Percentiles rank a stretch among this genome's conserved stretches.
Conservation (phyloP, 1,284 basidiomycete genomes). For the Farysia itapuensis region DNA sequence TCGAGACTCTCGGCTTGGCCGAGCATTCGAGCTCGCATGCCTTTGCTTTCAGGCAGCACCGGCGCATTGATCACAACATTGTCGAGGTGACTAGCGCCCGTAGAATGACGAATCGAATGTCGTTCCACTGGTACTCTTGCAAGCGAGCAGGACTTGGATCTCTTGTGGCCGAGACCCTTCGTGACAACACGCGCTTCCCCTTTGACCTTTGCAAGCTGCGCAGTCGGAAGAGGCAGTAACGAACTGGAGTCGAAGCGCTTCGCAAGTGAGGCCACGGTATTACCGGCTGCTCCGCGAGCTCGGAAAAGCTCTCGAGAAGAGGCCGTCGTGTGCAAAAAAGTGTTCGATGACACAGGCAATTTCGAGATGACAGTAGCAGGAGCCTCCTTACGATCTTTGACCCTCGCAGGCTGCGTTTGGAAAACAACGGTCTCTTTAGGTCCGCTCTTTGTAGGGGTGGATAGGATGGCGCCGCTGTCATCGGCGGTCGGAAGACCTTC, state of each 20-base stretch:
- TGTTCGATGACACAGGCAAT: no score
- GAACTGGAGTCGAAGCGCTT: slow-evolving; percentile 26
- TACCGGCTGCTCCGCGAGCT: slow-evolving; percentile 2
- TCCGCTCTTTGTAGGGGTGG: no score
- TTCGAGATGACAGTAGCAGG: no score
- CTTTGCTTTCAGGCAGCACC: neutral
- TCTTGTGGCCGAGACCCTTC: slow-evolving; percentile 15
- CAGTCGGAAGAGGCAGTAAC: slow-evolving; percentile 13
- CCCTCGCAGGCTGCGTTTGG: no score
- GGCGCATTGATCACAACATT: neutral
- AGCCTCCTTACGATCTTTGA: no score
- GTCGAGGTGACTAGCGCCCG: neutral
- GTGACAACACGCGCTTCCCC: neutral
- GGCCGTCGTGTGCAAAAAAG: no score
- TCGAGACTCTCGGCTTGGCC: neutral
- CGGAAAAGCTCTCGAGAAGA: no score
- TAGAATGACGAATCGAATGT: neutral
- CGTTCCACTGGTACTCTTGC: neutral
- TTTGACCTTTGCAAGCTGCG: neutral
- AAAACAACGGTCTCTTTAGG: no score
- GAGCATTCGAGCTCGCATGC: neutral
- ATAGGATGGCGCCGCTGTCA: neutral
- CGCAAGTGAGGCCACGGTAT: slow-evolving; percentile 26
- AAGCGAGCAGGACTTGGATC: slow-evolving; percentile 13
- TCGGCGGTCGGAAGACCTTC: no score